phyloP scores from a whole-genome alignment of 306 rosid genomes.

The Acacia melanoxylon region DNA sequence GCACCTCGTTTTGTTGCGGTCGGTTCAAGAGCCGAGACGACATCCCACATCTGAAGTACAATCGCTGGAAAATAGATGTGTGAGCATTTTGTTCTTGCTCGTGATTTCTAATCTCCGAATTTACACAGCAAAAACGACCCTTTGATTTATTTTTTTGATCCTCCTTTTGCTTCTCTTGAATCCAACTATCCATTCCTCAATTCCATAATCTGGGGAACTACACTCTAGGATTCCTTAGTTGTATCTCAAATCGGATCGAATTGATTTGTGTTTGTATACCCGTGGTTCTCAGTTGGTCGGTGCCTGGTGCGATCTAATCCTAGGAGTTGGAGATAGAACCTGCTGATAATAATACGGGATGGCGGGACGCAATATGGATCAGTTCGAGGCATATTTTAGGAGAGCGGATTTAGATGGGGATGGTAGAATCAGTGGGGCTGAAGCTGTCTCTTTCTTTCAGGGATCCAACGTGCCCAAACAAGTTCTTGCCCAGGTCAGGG shows the following conservation, averaged over 20 bases:
- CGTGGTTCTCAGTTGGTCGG: neutral
- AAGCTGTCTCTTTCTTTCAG: conserved; percentile 83
- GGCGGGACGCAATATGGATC: conserved; percentile 70
- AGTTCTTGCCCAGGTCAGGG: conserved; percentile 99
- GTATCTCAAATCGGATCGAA: conserved; percentile 27
- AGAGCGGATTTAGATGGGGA: conserved; percentile 98
- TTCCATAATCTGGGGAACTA: conserved; percentile 1
- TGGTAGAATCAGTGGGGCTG: conserved; percentile 92
- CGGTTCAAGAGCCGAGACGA: conserved; percentile 38
- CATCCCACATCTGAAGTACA: conserved; percentile 24
- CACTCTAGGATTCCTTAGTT: neutral
- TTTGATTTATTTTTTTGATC: neutral
- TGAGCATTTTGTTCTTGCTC: neutral
- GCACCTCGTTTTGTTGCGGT: conserved; percentile 21
- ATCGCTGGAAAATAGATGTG: conserved; percentile 28
- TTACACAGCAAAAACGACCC: neutral
- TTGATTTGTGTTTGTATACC: conserved; percentile 10
- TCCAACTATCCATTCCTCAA: conserved; percentile 14
- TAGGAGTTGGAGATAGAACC: neutral
- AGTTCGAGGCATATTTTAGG: conserved; percentile 72
- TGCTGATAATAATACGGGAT: conserved; percentile 14
- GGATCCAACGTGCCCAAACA: conserved; percentile 80
- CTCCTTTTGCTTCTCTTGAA: neutral
- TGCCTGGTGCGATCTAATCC: conserved; percentile 28
- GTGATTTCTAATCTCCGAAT: conserved; percentile 22